A percentile compares a stretch with the other conserved stretches of the same genome.
Conservation (phyloP, 768 basidiomycete genomes). For the Russula sp. region DNA sequence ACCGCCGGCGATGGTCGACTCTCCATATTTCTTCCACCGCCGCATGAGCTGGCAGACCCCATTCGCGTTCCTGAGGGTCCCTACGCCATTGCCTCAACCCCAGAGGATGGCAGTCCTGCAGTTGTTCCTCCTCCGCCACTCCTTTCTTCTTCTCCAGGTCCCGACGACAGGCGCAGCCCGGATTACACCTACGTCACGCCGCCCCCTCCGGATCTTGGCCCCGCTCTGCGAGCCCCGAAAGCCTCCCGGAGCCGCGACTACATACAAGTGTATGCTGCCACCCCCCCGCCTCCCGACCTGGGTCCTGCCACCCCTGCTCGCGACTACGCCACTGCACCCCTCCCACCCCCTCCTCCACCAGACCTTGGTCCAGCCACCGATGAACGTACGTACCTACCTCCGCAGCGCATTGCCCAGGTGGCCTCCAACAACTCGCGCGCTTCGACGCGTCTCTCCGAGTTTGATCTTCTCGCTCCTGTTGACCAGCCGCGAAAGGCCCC, state of each 20-base stretch:
- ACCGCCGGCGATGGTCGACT: constrained; percentile 15
- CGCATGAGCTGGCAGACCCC: constrained; percentile 14
- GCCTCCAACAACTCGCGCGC: constrained; percentile 14
- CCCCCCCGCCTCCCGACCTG: constrained; percentile 7
- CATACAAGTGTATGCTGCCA: background rate
- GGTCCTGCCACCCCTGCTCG: background rate
- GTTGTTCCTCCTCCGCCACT: constrained; percentile 4
- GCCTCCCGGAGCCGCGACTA: constrained; percentile 4
- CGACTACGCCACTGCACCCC: background rate
- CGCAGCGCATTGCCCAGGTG: constrained; percentile 11
- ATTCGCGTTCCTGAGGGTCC: constrained; percentile 7
- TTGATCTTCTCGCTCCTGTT: constrained; percentile 19
- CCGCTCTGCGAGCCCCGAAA: background rate
- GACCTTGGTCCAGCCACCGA: background rate
- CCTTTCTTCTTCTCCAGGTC: constrained; percentile 1
- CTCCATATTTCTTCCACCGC: constrained; percentile 19
- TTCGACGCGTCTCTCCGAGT: constrained; percentile 21
- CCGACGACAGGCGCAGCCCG: background rate
- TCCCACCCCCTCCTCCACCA: constrained; percentile 1
- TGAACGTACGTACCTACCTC: background rate
- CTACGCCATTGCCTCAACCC: constrained; percentile 12
- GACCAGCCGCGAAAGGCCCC: background rate
- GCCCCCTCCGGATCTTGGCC: constrained; percentile 8
- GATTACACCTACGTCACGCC: constrained; percentile 6
- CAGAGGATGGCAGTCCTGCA: constrained; percentile 16